A percentile compares a stretch with the other conserved stretches of the same genome.
Evolutionary conservation across 768 basidiomycete species (phyloP).

Genomic region (Pulveroboletus sp.): DNA sequence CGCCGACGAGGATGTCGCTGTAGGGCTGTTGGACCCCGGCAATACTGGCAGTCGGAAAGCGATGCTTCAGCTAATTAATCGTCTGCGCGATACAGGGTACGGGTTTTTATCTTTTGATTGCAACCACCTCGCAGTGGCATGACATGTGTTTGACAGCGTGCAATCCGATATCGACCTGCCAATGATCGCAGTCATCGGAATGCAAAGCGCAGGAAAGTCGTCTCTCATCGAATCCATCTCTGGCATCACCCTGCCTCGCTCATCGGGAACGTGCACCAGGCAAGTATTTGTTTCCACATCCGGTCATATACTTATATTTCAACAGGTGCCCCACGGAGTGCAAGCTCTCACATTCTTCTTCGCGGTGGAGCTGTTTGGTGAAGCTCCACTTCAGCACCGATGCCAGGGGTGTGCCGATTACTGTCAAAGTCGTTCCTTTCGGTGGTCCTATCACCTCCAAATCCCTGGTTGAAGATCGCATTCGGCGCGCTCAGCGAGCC

Average conservation of each 20-base stretch:
- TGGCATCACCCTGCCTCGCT: slow-evolving; percentile 64
- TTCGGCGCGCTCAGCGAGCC: slow-evolving; percentile 60
- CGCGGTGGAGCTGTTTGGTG: slow-evolving; percentile 48
- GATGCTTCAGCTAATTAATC: slow-evolving; percentile 58
- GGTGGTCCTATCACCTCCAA: slow-evolving; percentile 49
- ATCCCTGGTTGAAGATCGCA: slow-evolving; percentile 56
- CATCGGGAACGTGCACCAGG: slow-evolving; percentile 76
- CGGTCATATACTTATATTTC: not conserved
- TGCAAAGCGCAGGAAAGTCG: slow-evolving; percentile 71
- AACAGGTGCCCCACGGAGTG: slow-evolving; percentile 56
- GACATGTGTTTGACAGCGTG: slow-evolving; percentile 37
- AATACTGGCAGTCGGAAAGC: slow-evolving; percentile 39
- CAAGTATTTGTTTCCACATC: slow-evolving; percentile 13
- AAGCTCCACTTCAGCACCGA: slow-evolving; percentile 45
- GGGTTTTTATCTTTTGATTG: not conserved
- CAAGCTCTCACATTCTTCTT: slow-evolving; percentile 39
- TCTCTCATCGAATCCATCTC: slow-evolving; percentile 76
- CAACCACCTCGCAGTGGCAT: not conserved
- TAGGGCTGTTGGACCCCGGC: slow-evolving; percentile 50
- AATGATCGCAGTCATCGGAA: slow-evolving; percentile 67
- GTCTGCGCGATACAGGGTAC: slow-evolving; percentile 59
- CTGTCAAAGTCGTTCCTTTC: slow-evolving; percentile 38
- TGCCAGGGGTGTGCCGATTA: slow-evolving; percentile 33
- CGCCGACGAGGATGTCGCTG: slow-evolving; percentile 16
- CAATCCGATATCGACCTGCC: slow-evolving; percentile 70